These are phyloP conservation scores for Sugiyamaella qingdaonensis DNA, from an alignment of 805 yeast genomes.

Conservation along the genomic window DNA sequence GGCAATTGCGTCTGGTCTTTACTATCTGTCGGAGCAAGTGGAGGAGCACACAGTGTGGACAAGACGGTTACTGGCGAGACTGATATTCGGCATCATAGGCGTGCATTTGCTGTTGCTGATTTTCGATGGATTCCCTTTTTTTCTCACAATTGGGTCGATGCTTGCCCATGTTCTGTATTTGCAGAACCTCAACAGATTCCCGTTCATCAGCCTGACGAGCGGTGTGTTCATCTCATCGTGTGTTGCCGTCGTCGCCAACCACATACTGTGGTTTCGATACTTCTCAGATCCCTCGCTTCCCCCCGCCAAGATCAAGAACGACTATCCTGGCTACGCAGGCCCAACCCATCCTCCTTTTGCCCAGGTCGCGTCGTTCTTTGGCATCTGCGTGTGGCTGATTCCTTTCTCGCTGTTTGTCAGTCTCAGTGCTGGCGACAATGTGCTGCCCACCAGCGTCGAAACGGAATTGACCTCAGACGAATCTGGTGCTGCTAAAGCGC, in stretches of 20 bases:
- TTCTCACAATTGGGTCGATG: constrained; percentile 62
- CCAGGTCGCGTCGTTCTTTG: constrained; percentile 94
- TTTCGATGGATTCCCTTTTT: constrained; percentile 76
- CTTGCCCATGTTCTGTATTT: constrained; percentile 67
- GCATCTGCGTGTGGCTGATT: constrained; percentile 86
- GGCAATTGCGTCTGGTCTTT: constrained; percentile 83
- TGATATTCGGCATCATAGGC: constrained; percentile 59
- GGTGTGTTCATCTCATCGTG: constrained; percentile 70
- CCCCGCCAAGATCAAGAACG: constrained; percentile 42
- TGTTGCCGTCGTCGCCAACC: constrained; percentile 69
- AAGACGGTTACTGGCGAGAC: constrained; percentile 56
- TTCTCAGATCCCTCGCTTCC: constrained; percentile 70
- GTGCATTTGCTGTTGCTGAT: constrained; percentile 55
- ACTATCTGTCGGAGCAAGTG: constrained; percentile 84
- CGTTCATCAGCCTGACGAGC: constrained; percentile 70
- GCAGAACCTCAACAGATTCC: constrained; percentile 77
- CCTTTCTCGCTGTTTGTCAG: constrained; percentile 92
- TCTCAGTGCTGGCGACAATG: constrained; percentile 85
- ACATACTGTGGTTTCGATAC: constrained; percentile 83
- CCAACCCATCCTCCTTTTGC: constrained; percentile 75
- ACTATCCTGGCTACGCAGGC: constrained; percentile 50
- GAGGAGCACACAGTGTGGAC: constrained; percentile 92
- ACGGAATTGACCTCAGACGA: constrained; percentile 26
- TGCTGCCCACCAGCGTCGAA: constrained; percentile 53
- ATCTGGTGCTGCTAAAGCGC: constrained; percentile 28